Evolutionary conservation across 2,329 filamentous ascomycete genomes (phyloP).

Genomic region (Fusarium begoniae): DNA sequence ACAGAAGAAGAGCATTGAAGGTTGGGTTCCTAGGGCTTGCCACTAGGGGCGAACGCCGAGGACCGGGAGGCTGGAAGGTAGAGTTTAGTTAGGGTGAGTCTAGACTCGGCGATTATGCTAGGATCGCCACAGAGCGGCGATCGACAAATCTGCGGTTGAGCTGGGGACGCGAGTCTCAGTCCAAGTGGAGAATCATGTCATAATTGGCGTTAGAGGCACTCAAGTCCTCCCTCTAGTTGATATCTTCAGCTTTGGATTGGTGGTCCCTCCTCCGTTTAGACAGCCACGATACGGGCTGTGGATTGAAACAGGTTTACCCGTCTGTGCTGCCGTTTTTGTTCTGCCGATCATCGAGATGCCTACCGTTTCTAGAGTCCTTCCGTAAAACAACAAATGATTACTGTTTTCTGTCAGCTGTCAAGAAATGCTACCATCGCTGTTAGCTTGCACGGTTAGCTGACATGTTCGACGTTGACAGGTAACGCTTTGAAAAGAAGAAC

Average conservation of each 20-base stretch:
- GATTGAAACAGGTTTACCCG: neutral
- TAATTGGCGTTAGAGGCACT: neutral
- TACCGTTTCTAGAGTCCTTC: neutral
- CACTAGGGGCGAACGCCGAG: conserved; percentile 2
- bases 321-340: neutral
- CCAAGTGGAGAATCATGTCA: conserved; percentile 2
- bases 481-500: neutral
- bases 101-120: conserved; percentile 17
- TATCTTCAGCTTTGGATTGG: neutral
- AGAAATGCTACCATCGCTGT: neutral
- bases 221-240: neutral
- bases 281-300: neutral
- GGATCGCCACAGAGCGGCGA: neutral
- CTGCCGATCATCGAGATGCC: neutral
- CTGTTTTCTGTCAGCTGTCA: neutral
- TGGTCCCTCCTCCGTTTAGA: neutral
- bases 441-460: neutral
- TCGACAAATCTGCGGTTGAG: neutral
- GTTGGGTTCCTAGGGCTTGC: neutral
- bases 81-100: conserved; percentile 1
- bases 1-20: neutral
- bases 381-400: neutral
- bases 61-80: conserved; percentile 1
- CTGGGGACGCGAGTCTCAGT: neutral
- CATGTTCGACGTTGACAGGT: neutral